phyloP scores from a whole-genome alignment of 2,329 filamentous ascomycete species.

The Penicillium rolfsii region DNA sequence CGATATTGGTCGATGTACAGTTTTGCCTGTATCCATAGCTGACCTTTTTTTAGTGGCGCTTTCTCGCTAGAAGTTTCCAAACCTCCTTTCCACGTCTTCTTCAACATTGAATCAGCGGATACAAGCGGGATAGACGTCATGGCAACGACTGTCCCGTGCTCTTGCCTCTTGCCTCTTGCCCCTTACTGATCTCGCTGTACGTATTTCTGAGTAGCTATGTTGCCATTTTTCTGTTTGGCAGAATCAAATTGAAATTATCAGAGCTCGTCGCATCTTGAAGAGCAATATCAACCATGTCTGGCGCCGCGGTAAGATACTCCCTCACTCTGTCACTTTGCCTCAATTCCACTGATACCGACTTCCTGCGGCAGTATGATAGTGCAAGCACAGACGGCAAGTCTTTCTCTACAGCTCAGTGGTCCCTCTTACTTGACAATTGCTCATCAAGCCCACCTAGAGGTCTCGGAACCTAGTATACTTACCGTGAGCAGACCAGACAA shows the following conservation, averaged over 20 bases:
- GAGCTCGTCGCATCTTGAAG: background rate
- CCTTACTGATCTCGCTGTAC: background rate
- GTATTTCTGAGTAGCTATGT: background rate
- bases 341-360: background rate
- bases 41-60: background rate
- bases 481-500: slow-evolving; percentile 21
- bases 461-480: slow-evolving; percentile 22
- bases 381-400: slow-evolving; percentile 14
- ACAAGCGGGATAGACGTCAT: background rate
- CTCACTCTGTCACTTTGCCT: background rate
- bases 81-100: background rate
- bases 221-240: background rate
- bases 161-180: background rate
- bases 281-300: background rate
- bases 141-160: background rate
- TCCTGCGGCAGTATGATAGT: slow-evolving; percentile 16
- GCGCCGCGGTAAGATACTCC: background rate
- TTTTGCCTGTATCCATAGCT: background rate
- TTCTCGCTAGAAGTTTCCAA: background rate
- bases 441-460: slow-evolving; percentile 10
- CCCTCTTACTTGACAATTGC: background rate
- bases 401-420: background rate
- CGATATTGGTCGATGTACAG: background rate
- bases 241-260: background rate
- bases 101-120: too few species aligned